phyloP scores from a whole-genome alignment of 306 rosid species.

The Trifolium fragiferum region DNA sequence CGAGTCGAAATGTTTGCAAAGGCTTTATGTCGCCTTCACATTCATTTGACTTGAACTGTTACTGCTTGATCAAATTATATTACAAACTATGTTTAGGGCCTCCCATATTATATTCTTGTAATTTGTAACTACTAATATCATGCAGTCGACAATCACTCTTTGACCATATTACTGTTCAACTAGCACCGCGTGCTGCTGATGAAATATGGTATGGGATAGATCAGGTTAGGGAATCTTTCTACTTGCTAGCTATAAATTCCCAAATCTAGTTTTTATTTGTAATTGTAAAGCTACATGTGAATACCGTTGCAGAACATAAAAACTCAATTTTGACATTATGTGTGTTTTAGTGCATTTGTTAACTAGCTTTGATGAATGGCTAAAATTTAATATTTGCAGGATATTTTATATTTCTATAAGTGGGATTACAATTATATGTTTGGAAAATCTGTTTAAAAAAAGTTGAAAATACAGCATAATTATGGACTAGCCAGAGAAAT shows the following conservation, averaged over 20 bases:
- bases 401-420: slow-evolving; percentile 8
- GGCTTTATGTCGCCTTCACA: slow-evolving; percentile 31
- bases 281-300: slow-evolving; percentile 28
- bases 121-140: slow-evolving; percentile 35
- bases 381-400: slow-evolving; percentile 15
- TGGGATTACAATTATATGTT: background rate
- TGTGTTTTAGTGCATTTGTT: slow-evolving; percentile 16
- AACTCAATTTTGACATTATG: slow-evolving; percentile 14
- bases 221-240: slow-evolving; percentile 58
- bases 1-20: slow-evolving; percentile 21
- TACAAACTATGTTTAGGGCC: slow-evolving; percentile 6
- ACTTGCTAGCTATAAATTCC: slow-evolving; percentile 28
- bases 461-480: slow-evolving; percentile 18
- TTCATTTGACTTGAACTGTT: slow-evolving; percentile 28
- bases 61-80: slow-evolving; percentile 34
- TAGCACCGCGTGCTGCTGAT: slow-evolving; percentile 99
- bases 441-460: background rate
- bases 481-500: slow-evolving; percentile 18
- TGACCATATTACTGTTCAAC: slow-evolving; percentile 94
- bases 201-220: slow-evolving; percentile 82
- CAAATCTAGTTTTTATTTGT: slow-evolving; percentile 22
- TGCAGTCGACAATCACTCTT: slow-evolving; percentile 91
- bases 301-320: slow-evolving; percentile 13
- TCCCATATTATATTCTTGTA: slow-evolving; percentile 30
- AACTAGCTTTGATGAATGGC: slow-evolving; percentile 6